Percentiles rank a stretch among this genome's conserved stretches.
phyloP scores from a whole-genome alignment of 2,329 filamentous ascomycete genomes.

The Apiospora rasikravindrae region DNA sequence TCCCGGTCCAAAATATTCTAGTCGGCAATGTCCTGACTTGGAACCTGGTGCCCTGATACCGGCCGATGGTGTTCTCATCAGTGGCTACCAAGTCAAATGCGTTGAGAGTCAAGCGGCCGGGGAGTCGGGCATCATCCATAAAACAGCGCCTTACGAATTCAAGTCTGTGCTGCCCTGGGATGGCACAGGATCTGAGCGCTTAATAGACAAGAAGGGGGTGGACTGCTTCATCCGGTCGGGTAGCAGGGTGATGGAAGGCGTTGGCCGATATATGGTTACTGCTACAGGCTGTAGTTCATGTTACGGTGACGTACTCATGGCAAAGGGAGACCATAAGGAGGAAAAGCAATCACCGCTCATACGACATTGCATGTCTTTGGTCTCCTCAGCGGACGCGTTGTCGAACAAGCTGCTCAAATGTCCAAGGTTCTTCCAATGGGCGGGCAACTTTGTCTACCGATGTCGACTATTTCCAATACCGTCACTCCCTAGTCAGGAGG shows the following conservation, averaged over 20 bases:
- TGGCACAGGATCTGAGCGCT: too few species aligned
- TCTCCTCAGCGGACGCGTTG: too few species aligned
- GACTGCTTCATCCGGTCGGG: conserved; percentile 88
- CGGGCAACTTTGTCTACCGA: too few species aligned
- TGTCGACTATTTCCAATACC: too few species aligned
- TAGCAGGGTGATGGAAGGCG: conserved; percentile 76
- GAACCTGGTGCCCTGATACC: conserved; percentile 78
- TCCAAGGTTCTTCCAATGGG: too few species aligned
- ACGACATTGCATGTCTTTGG: too few species aligned
- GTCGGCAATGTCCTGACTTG: conserved; percentile 74
- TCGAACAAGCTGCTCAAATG: too few species aligned
- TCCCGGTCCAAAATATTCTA: conserved; percentile 72
- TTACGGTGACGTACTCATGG: too few species aligned
- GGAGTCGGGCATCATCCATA: conserved; percentile 77
- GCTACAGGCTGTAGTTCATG: conserved; percentile 76
- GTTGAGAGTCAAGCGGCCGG: conserved; percentile 80
- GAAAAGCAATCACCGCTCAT: too few species aligned
- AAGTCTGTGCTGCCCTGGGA: conserved; percentile 64
- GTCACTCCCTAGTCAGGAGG: too few species aligned
- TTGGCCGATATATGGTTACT: conserved; percentile 76
- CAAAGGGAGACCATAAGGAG: too few species aligned
- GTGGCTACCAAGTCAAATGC: conserved; percentile 76
- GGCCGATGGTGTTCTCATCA: conserved; percentile 74
- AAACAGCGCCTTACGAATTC: conserved; percentile 72
- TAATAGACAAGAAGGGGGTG: too few species aligned